These are phyloP conservation scores for Myrica gale DNA, from an alignment of 306 rosid genomes.

Conservation along the genomic window DNA sequence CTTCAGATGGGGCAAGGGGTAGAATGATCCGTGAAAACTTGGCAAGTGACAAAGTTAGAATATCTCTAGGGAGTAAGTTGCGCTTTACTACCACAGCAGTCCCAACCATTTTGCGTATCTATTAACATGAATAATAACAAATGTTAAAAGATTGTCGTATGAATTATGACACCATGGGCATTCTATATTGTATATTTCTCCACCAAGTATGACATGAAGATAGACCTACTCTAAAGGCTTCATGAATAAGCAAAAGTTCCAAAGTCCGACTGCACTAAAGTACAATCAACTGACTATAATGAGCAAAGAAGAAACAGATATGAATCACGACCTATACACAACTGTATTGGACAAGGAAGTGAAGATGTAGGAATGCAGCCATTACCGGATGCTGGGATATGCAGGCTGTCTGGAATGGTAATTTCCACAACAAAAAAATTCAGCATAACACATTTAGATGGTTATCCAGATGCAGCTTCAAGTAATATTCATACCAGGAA, in stretches of 20 bases:
- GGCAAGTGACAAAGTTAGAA: slow-evolving; percentile 55
- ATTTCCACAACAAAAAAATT: not conserved
- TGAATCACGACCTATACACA: not conserved
- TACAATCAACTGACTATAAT: not conserved
- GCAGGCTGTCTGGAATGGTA: not conserved
- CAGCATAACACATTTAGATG: not conserved
- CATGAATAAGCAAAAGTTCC: not conserved
- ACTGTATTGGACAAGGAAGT: not conserved
- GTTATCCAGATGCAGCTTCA: not conserved
- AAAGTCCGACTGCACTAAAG: not conserved
- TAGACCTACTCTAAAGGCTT: not conserved
- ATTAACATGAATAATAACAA: slow-evolving; percentile 25
- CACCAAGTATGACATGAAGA: not conserved
- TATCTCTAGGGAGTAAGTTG: slow-evolving; percentile 70
- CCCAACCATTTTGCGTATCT: slow-evolving; percentile 92
- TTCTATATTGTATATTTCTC: not conserved
- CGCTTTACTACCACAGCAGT: slow-evolving; percentile 85
- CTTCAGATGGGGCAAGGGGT: slow-evolving; percentile 86
- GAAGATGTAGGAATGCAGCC: not conserved
- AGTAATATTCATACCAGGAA: not conserved
- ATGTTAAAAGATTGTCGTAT: slow-evolving; percentile 11
- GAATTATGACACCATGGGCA: not conserved
- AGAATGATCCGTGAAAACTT: slow-evolving; percentile 70
- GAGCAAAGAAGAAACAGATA: not conserved
- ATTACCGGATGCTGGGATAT: not conserved